Conservation (phyloP, 2,329 filamentous ascomycete genomes). For the Hortaea werneckii region DNA sequence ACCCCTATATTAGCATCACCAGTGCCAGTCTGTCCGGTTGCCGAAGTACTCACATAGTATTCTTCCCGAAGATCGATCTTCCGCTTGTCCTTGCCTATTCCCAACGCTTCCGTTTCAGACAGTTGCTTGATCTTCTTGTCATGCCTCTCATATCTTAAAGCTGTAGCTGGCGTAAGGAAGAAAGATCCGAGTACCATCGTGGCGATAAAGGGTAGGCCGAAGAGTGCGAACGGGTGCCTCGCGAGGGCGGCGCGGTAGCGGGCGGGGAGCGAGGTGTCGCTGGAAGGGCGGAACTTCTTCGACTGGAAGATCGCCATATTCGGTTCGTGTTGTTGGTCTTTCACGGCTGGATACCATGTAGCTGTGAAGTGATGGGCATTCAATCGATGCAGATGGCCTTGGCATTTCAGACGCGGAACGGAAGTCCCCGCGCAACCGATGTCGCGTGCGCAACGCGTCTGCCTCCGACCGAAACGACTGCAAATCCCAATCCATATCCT, state of each 20-base stretch:
- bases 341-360: no score
- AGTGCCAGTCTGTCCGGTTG: conserved; percentile 1
- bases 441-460: no score
- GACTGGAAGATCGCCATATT: conserved; percentile 27
- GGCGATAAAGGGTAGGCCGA: conserved; percentile 83
- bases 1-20: not conserved
- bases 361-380: no score
- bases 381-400: no score
- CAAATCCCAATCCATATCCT: no score
- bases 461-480: no score
- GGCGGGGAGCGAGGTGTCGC: conserved; percentile 58
- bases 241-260: conserved; percentile 66
- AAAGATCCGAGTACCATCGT: conserved; percentile 90
- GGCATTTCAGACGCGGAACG: no score
- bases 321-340: not conserved
- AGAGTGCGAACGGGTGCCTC: conserved; percentile 79
- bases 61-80: conserved; percentile 74
- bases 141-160: conserved; percentile 84
- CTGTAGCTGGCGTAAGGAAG: conserved; percentile 86
- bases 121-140: conserved; percentile 82
- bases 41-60: conserved; percentile 62
- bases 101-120: conserved; percentile 75
- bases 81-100: conserved; percentile 59
- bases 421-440: no score
- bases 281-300: conserved; percentile 51